phyloP scores from a whole-genome alignment of 2,329 filamentous ascomycete genomes.

The Trichoderma afroharzianum region DNA sequence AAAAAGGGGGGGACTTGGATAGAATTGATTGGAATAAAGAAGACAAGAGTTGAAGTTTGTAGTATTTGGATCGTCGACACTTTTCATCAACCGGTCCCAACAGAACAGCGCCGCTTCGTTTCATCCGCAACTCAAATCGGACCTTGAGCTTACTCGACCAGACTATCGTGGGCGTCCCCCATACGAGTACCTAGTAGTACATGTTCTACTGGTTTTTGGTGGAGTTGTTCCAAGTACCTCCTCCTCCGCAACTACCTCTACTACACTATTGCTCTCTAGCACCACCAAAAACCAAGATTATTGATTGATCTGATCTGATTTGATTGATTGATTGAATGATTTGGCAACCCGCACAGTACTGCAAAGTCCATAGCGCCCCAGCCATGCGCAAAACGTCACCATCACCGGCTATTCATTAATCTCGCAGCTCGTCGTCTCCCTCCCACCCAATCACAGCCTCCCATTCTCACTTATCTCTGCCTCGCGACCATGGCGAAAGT shows the following conservation, averaged over 20 bases:
- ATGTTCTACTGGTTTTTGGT: background rate
- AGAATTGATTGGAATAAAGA: background rate
- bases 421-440: background rate
- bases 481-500: constrained; percentile 7
- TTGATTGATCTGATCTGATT: no score
- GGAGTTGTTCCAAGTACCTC: background rate
- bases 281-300: no score
- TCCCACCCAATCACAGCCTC: background rate
- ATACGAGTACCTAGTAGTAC: background rate
- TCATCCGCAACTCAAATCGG: background rate
- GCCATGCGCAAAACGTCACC: constrained; percentile 4
- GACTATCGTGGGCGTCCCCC: no score
- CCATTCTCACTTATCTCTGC: constrained; percentile 7
- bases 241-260: no score
- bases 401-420: constrained; percentile 3
- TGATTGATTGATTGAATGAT: no score
- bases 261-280: no score
- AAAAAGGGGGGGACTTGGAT: background rate
- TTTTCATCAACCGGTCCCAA: background rate
- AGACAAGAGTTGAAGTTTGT: background rate
- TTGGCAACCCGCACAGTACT: no score
- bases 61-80: no score
- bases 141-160: background rate
- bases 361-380: background rate
- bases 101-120: background rate